A percentile compares a stretch with the other conserved stretches of the same genome.
Evolutionary conservation across 768 basidiomycete genomes (phyloP).

Genomic region (Rhizopogon vulgaris): DNA sequence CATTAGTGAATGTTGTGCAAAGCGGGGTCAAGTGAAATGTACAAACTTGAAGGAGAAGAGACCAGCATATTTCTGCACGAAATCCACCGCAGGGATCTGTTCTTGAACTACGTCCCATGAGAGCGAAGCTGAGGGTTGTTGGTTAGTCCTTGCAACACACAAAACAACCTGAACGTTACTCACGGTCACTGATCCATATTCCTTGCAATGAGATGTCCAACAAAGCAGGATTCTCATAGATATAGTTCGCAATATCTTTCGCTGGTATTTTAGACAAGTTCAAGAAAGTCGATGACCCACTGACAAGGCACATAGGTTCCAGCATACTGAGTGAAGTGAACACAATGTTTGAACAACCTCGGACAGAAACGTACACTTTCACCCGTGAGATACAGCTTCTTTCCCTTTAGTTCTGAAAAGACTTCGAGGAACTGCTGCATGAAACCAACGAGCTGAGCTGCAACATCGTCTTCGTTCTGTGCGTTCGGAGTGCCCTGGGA

Average conservation of each 20-base stretch:
- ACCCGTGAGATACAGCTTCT: constrained; percentile 64
- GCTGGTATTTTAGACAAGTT: not conserved
- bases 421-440: constrained; percentile 71
- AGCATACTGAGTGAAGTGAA: constrained; percentile 46
- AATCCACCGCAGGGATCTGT: constrained; percentile 67
- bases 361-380: constrained; percentile 54
- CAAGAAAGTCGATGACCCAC: constrained; percentile 12
- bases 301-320: constrained; percentile 61
- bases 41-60: constrained; percentile 70
- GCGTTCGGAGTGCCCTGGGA: constrained; percentile 65
- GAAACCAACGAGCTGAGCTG: constrained; percentile 50
- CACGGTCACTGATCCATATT: constrained; percentile 70
- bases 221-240: constrained; percentile 50
- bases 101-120: constrained; percentile 61
- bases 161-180: constrained; percentile 16
- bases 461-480: constrained; percentile 50
- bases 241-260: constrained; percentile 69
- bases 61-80: constrained; percentile 65
- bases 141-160: not conserved
- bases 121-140: constrained; percentile 37
- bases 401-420: constrained; percentile 66
- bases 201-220: constrained; percentile 59
- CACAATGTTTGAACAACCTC: not conserved
- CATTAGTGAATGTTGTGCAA: not conserved
- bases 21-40: not conserved